Evolutionary conservation across 148 eudicot species (phyloP).

Genomic region (Chenopodium suecicum): DNA sequence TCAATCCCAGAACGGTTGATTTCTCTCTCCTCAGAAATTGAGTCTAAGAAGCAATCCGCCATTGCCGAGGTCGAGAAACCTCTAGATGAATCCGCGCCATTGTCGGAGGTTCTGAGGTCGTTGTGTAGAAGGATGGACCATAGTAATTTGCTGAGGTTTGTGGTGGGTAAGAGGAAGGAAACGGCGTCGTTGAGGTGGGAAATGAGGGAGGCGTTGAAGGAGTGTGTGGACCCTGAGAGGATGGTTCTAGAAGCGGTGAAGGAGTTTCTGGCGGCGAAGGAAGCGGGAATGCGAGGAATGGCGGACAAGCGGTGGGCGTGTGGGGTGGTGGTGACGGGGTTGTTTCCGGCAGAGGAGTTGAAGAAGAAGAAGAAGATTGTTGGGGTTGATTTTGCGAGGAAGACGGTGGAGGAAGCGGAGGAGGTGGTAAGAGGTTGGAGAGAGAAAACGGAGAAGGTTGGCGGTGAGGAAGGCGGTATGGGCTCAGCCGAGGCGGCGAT

Average conservation of each 20-base stretch:
- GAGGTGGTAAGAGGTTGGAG: constrained; percentile 44
- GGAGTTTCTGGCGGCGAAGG: constrained; percentile 38
- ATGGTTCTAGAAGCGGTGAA: constrained; percentile 53
- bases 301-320: constrained; percentile 52
- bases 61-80: constrained; percentile 33
- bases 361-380: constrained; percentile 12
- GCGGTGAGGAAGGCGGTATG: constrained; percentile 25
- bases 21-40: constrained; percentile 28
- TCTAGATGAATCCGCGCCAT: not conserved
- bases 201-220: constrained; percentile 30
- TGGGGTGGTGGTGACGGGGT: constrained; percentile 31
- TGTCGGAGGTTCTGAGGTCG: constrained; percentile 31
- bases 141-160: constrained; percentile 26
- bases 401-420: constrained; percentile 38
- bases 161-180: constrained; percentile 45
- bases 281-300: constrained; percentile 27
- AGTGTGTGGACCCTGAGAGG: constrained; percentile 44
- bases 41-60: constrained; percentile 29
- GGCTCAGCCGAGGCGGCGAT: constrained; percentile 50
- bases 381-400: constrained; percentile 28
- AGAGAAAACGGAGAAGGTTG: constrained; percentile 29
- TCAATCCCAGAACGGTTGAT: constrained; percentile 32
- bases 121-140: constrained; percentile 46
- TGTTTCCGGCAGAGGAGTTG: constrained; percentile 41
- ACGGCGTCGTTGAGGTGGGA: constrained; percentile 32